These are phyloP conservation scores for Botryotinia convoluta DNA, from an alignment of 2,329 filamentous ascomycete species.

Conservation along the genomic window DNA sequence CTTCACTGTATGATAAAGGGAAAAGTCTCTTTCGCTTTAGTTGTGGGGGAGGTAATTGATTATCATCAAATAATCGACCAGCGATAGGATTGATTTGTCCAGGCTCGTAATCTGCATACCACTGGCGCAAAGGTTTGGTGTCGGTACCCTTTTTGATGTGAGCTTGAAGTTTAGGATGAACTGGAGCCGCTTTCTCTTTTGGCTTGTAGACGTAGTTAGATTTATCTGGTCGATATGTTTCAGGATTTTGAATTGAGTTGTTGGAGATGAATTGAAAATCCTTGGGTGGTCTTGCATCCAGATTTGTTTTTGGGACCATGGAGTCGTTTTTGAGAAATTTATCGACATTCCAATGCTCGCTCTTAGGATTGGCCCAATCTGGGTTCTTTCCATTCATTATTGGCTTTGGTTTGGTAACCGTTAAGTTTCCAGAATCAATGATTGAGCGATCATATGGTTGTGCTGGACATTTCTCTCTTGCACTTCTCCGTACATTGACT, in stretches of 20 bases:
- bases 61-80: conserved; percentile 19
- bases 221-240: conserved; percentile 3
- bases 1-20: conserved; percentile 3
- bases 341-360: conserved; percentile 26
- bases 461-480: background rate
- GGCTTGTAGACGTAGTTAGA: background rate
- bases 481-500: conserved; percentile 5
- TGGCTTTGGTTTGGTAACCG: background rate
- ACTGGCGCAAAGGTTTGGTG: conserved; percentile 9
- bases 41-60: conserved; percentile 3
- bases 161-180: conserved; percentile 30
- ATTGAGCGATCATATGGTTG: background rate
- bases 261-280: conserved; percentile 11
- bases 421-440: background rate
- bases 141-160: conserved; percentile 31
- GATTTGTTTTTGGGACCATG: background rate
- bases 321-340: conserved; percentile 25
- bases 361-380: conserved; percentile 29
- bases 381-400: background rate
- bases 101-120: conserved; percentile 29
- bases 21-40: conserved; percentile 7
- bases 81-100: conserved; percentile 27
- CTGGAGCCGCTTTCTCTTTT: background rate
- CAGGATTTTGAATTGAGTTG: background rate
- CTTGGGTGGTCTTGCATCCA: conserved; percentile 11